Percentiles rank a stretch among this genome's conserved stretches.
Evolutionary conservation across 176 grass and related monocot genomes (phyloP).

Genomic region (Tillandsia leiboldiana): DNA sequence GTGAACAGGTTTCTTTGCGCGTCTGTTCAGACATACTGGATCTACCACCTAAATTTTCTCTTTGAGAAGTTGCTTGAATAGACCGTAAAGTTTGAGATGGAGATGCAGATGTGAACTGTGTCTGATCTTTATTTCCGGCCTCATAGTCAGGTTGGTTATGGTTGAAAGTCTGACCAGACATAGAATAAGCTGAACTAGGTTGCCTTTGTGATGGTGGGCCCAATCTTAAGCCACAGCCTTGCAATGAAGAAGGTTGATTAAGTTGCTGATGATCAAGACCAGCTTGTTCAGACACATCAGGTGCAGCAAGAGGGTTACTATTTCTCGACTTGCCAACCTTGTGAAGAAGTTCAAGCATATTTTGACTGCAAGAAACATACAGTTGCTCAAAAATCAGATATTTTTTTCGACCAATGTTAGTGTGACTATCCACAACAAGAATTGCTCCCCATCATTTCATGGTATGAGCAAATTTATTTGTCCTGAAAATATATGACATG

Average conservation of each 20-base stretch:
- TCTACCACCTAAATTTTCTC: neutral
- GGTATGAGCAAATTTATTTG: neutral
- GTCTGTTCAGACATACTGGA: slow-evolving; percentile 3
- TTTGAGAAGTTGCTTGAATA: slow-evolving; percentile 29
- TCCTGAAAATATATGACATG: no score
- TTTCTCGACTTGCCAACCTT: slow-evolving; percentile 72
- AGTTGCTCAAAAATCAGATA: slow-evolving; percentile 3
- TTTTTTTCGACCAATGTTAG: neutral
- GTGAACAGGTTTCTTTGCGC: neutral
- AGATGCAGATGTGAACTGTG: slow-evolving; percentile 37
- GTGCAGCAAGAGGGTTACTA: slow-evolving; percentile 22
- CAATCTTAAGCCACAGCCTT: slow-evolving; percentile 66
- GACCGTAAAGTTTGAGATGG: slow-evolving; percentile 21
- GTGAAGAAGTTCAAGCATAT: slow-evolving; percentile 92
- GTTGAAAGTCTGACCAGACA: slow-evolving; percentile 33
- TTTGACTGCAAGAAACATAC: slow-evolving; percentile 66
- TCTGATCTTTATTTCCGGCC: slow-evolving; percentile 28
- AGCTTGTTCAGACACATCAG: slow-evolving; percentile 35
- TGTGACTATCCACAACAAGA: neutral
- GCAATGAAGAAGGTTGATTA: slow-evolving; percentile 42
- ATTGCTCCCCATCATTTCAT: neutral
- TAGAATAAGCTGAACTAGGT: slow-evolving; percentile 31
- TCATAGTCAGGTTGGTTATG: slow-evolving; percentile 39
- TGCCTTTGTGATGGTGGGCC: slow-evolving; percentile 64
- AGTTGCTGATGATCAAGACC: slow-evolving; percentile 40